Base-by-base conservation (phyloP, 2,329 filamentous ascomycete species). In the Akanthomyces uredinophilus region DNA sequence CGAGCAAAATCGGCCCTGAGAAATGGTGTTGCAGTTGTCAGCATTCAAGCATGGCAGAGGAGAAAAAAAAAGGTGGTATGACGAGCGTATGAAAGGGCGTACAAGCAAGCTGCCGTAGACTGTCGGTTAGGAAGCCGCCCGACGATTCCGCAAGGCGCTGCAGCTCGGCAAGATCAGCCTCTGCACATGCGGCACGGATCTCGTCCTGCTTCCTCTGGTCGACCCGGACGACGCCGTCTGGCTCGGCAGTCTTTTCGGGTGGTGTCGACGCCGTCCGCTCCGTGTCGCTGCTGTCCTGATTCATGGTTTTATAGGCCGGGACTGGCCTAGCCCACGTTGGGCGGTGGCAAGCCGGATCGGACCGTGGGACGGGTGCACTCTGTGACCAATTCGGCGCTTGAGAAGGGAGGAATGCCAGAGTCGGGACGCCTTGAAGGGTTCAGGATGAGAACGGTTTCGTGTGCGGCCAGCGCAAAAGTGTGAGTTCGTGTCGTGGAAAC, bases 101-200 rank as follows among this genome's bases (percentile, higher is more conserved):
- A 96, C 94, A 97, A 67, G 91, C 92, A 73, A 80, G 78, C 70
- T 84, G 83, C 67, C 93, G 88, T 65, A 95, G 74, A 32, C 80
- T 76, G 71, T 92, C 89, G 22, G 80, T 81, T 61, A 91, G 70
- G 65, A 92, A 81, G 20, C 89, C 89, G n/a, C 87, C 88, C 59
- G 79, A 75, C 1, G 85, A 84, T 57, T 83, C 81, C 44, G 89
- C 88, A 64, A 89, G 77, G 14, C 70, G 69, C 64, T 83, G 79
- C 61, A 92, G 79, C 49, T 76, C 74, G 41, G 79, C 74, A 41
- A 88, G 73, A 70, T 91, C 83, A 57, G 74, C 78, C 69, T 75
- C 75, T 65, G 76, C 77, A 75, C 88, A 91, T 35, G 89, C 89
- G 50, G 81, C 77, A 22, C 82, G 73, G 53, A 78, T 70, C 57